These are phyloP conservation scores for Nidularia sp. DNA, from an alignment of 768 basidiomycete species.

Conservation along the genomic window DNA sequence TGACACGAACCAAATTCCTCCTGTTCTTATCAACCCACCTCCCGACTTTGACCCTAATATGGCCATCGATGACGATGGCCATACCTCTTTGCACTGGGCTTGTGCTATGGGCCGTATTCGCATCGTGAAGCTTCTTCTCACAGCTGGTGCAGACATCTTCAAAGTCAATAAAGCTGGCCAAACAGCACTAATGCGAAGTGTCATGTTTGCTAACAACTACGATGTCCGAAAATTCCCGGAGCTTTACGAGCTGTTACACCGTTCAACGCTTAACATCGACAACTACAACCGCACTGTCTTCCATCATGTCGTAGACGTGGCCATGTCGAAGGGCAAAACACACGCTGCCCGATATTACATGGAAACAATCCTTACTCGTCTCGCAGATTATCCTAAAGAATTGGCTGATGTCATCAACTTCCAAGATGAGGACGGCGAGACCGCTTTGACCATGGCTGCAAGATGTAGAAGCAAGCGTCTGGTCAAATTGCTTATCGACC, in stretches of 20 bases:
- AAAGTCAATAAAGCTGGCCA: constrained; percentile 95
- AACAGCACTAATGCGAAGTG: constrained; percentile 95
- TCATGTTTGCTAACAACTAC: constrained; percentile 99
- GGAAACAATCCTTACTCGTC: constrained; percentile 87
- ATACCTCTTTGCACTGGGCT: constrained; percentile 97
- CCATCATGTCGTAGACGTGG: constrained; percentile 96
- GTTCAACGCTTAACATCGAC: constrained; percentile 99
- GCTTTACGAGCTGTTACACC: constrained; percentile 92
- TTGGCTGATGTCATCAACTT: constrained; percentile 98
- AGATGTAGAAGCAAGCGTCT: constrained; percentile 93
- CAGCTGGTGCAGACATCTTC: constrained; percentile 95
- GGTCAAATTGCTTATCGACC: constrained; percentile 92
- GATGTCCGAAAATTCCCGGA: constrained; percentile 99
- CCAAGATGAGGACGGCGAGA: constrained; percentile 98
- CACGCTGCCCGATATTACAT: constrained; percentile 98
- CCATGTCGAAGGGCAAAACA: constrained; percentile 95
- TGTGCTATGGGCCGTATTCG: constrained; percentile 98
- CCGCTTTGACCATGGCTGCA: constrained; percentile 94
- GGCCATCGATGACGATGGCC: constrained; percentile 96
- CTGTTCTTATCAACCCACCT: constrained; percentile 83
- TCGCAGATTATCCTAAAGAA: constrained; percentile 93
- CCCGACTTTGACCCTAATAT: constrained; percentile 92
- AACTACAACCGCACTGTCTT: constrained; percentile 96
- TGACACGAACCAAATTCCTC: constrained; percentile 88
- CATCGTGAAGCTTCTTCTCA: constrained; percentile 89